Base-by-base conservation (phyloP, 768 basidiomycete species). In the Gymnopilus dilepis region DNA sequence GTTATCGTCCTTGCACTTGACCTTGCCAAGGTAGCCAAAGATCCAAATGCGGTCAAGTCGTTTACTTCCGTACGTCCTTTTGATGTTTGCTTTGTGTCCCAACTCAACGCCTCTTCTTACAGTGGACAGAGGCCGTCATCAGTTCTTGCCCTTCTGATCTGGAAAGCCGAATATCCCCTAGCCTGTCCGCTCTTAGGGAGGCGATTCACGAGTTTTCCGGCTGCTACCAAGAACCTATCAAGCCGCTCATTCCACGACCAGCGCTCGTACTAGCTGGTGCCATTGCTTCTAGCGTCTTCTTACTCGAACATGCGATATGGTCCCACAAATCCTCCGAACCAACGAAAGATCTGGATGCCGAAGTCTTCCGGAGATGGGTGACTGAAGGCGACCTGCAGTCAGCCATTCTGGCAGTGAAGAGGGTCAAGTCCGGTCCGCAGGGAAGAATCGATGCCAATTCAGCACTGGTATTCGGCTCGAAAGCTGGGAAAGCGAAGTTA, bases 251-350 rank as follows among this genome's bases (percentile, higher is more conserved):
- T 17, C 78, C 85, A 0, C 84, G 86, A 3, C 83, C 87, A 0
- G 82, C 85, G 2, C 75, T 93, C 24, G 80, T 86, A 65, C 76
- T 90, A 3, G 75, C 86, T 31, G 87, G 86, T 1, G 79, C 83
- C 45, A 64, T 84, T 30, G 77, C 87, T 0, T 83, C 88, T 1
- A 77, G 80, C 8, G 56, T 82, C 1, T 84, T 83, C 68, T 80
- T 92, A 26, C 76, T 92, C 11, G 90, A 92, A 69, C 90, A 93
- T 48, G 84, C 87, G 0, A 70, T 83, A 11, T 92, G 90, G 90
- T 79, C 86, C 0, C 61, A 75, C 61, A 70, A 43, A 7, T 69
- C 37, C 9, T 63, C 65, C 11, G 70, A 76, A 41, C 60, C 64
- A 0, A 74, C 78, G 15, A 66, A 68, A 2, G 74, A 77, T 4